Base-by-base conservation (phyloP, 345 rosid genomes). In the Ricinus communis region DNA sequence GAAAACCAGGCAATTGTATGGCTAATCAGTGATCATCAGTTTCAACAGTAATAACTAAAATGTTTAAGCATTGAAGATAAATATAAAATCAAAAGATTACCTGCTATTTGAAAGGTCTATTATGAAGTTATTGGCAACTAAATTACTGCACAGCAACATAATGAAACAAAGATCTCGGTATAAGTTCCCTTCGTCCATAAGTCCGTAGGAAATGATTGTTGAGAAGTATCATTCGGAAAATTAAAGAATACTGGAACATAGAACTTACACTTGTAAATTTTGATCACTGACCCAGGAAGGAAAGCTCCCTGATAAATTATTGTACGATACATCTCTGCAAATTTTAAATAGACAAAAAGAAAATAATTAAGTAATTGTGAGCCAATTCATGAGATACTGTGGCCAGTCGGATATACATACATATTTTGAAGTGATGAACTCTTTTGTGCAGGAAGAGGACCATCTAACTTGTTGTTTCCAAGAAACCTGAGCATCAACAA, bases 241-340 rank as follows among this genome's bases (percentile, higher is more conserved):
- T 30, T 30, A 65, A 62, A 11, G n/a, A 22, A 45, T 22, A 43
- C 10, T 22, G 33, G 50, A 60, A 38, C 67, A 33, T 59, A 27
- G 1, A 47, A 71, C 91, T 66, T 78, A 90, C 96, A 93, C 62
- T 65, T 79, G 77, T 69, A 90, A 75, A 52, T 79, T 73, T 56
- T 19, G 65, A 57, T 67, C 68, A 65, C 24, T 81, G 79, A 86
- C 68, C 96, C 96, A 90, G 19, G 93, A 77, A 74, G 98, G 96
- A 74, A 88, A 70, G 75, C 52, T 84, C 36, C 95, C 95, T 3
- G 70, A 58, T 79, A 90, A 80, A 77, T 82, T 81, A 77, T 93
- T 93, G 80, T 90, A 90, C 0, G 96, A 87, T 52, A 87, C 82
- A 82, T 93, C 98, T 85, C 98, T 90, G 82, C 47, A 60, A 43